Base-by-base conservation (phyloP, 2,329 filamentous ascomycete genomes). In the Curvularia lunata region DNA sequence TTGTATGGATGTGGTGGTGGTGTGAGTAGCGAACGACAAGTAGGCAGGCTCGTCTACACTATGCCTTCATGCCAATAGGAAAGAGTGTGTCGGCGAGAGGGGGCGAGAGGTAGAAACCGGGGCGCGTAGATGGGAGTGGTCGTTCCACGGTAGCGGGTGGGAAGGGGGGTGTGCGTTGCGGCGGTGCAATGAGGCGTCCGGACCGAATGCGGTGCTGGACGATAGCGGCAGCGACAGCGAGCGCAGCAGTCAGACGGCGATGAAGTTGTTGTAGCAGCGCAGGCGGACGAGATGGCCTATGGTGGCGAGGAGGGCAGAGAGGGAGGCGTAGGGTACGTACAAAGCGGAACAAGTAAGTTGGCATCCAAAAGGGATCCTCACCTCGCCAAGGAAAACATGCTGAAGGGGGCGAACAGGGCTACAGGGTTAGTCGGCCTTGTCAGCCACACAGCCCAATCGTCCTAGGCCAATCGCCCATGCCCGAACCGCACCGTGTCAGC, bases 11-110 rank as follows among this genome's bases (percentile, higher is more conserved):
- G 61, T 54, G 38, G 55, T 57, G 53, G 59, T 57, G 54, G 59
- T 54, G 37, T 56, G 58, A 32, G 61, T 57, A 67, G 64, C 63
- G 68, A 73, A 69, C 57, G 69, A 62, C 45, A 52, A 52, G 64
- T 56, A 28, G 57, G 60, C 37, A 52, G 37, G 52, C 27, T 48
- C 34, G 54, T 57, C 50, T 57, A 40, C 62, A 49, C 68, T 72
- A 73, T 62, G 65, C 57, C 61, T 60, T 57, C 70, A 72, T 72
- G 65, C 68, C 66, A 64, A 56, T 8, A 37, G 48, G 37, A 43
- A 52, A 45, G 52, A 13, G 34, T 30, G 43, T 42, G 43, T 30
- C 23, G 30, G 53, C 48, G 23, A 52, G 38, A 38, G 16, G 42
- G 34, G 48, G 1, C 23, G 16, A 40, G 40, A 37, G 13, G 37